Conservation (phyloP, 116 monocot genomes). For the Zostera marina region DNA sequence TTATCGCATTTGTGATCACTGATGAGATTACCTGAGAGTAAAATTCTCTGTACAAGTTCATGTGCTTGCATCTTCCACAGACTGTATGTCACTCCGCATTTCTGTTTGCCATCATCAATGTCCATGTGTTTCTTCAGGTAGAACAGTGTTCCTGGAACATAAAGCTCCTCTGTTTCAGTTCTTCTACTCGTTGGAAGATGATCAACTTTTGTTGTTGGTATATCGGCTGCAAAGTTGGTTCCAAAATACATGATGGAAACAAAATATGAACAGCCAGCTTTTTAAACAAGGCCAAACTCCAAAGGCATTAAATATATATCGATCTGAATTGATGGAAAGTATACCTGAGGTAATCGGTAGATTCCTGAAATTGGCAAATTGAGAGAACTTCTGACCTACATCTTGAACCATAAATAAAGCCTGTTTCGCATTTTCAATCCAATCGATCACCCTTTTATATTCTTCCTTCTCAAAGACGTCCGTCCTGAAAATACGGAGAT, state of each 20-base stretch:
- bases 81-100: slow-evolving; percentile 31
- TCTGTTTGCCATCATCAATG: neutral
- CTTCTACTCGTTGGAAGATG: neutral
- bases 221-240: neutral
- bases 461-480: slow-evolving; percentile 63
- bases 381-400: slow-evolving; percentile 55
- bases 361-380: slow-evolving; percentile 40
- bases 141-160: slow-evolving; percentile 57
- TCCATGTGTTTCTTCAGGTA: slow-evolving; percentile 58
- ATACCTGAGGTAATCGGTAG: slow-evolving; percentile 24
- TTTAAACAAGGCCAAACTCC: no score
- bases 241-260: no score
- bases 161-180: slow-evolving; percentile 44
- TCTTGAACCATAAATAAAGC: slow-evolving; percentile 79
- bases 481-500: slow-evolving; percentile 34
- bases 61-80: slow-evolving; percentile 60
- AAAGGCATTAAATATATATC: neutral
- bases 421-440: slow-evolving; percentile 79
- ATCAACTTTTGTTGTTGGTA: neutral
- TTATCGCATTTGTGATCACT: slow-evolving; percentile 91
- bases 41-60: slow-evolving; percentile 60
- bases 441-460: slow-evolving; percentile 57
- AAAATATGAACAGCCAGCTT: no score
- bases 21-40: slow-evolving; percentile 65
- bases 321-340: neutral